Base-by-base conservation (phyloP, 1,284 basidiomycete species). In the Rhizopogon parksii region DNA sequence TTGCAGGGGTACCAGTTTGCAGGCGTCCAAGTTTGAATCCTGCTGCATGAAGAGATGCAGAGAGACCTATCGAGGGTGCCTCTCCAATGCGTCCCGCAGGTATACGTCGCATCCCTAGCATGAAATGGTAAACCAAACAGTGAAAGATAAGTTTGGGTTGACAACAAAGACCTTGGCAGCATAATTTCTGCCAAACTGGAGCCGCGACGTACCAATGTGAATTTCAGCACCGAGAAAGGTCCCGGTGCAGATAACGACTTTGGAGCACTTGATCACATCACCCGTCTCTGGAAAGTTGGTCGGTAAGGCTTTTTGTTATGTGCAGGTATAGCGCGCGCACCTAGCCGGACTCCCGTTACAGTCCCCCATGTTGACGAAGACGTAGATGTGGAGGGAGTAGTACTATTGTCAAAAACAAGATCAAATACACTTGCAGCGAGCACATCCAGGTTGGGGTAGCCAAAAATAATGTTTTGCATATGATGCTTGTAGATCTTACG, bases 141-240 rank as follows among this genome's bases (percentile, higher is more conserved):
- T 27, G 2, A 21, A 35, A 30, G 19, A 39, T 19, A 14, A 47
- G 46, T 32, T 34, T 24, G 21, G 21, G 4, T 24, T 24, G 21
- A 37, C 1, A n/a, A 15, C 24, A 25, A 43, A 21, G 19, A 21
- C 6, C 7, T 7, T 19, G 17, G 21, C 34, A 21, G 4, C 11
- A 36, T 46, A 27, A 48, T 24, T 24, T 17, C 25, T 12, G 25
- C 3, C 6, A 15, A 24, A 19, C 14, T 47, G 9, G 3, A 49
- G 14, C 42, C 14, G 4, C 8, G 19, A 56, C 65, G 19, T 55
- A 83, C 90, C 91, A 36, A 95, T 85, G 61, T 95, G 91, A 47
- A 94, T 91, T 67, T 92, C 85, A 12, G 89, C 92, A 2, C 85
- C 85, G 12, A 95, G 76, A 63, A 95, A 95, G 0, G 92, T 95